Evolutionary conservation across 371 early-diverging fungal species (phyloP).

Genomic region (Saksenaea oblongispora): DNA sequence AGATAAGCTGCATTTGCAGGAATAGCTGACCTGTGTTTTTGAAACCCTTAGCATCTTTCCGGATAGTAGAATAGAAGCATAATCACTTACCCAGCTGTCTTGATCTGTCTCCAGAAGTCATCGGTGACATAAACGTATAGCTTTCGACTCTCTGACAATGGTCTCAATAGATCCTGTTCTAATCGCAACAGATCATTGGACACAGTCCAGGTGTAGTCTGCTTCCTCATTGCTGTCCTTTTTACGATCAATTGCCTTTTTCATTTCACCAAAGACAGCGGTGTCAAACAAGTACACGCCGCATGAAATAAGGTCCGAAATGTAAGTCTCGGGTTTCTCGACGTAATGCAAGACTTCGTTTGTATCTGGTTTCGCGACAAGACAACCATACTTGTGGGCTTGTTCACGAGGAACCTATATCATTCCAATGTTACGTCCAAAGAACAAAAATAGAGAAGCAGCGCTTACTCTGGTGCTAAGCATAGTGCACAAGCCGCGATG

Average conservation of each 20-base stretch:
- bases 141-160: slow-evolving; percentile 78
- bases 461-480: slow-evolving; percentile 76
- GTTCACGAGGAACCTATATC: slow-evolving; percentile 62
- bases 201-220: slow-evolving; percentile 50
- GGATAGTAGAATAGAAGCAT: neutral
- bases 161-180: slow-evolving; percentile 90
- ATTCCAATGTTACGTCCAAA: slow-evolving; percentile 6
- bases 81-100: slow-evolving; percentile 78
- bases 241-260: slow-evolving; percentile 63
- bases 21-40: slow-evolving; percentile 75
- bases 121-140: slow-evolving; percentile 79
- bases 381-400: slow-evolving; percentile 89
- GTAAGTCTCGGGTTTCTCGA: slow-evolving; percentile 95
- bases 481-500: slow-evolving; percentile 84
- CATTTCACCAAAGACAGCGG: slow-evolving; percentile 84
- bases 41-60: neutral
- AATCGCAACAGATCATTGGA: slow-evolving; percentile 78
- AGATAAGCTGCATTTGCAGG: slow-evolving; percentile 91
- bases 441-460: neutral
- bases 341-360: slow-evolving; percentile 91
- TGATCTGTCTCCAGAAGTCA: slow-evolving; percentile 94
- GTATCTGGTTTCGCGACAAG: slow-evolving; percentile 86
- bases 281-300: slow-evolving; percentile 91
- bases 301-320: slow-evolving; percentile 93
- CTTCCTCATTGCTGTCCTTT: slow-evolving; percentile 62